A percentile compares a stretch with the other conserved stretches of the same genome.
These are phyloP conservation scores for Claviceps sp. DNA, from an alignment of 2,329 filamentous ascomycete species.

Conservation along the genomic window DNA sequence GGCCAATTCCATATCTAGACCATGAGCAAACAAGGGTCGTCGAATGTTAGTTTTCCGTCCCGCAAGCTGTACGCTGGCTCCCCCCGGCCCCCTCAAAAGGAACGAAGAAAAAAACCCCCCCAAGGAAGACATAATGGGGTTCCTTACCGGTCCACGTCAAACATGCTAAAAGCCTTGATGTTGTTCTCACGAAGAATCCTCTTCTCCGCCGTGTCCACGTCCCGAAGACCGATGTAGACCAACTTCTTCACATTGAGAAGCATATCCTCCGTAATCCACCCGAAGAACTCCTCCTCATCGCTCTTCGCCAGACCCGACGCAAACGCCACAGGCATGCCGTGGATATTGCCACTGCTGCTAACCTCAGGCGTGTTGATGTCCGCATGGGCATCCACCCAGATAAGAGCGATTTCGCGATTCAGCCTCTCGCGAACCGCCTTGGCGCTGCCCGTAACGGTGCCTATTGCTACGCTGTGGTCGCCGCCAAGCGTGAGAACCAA, in stretches of 20 bases:
- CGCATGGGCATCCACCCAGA: conserved; percentile 97
- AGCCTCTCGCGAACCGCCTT: conserved; percentile 77
- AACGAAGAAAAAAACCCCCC: neutral
- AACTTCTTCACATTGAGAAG: conserved; percentile 63
- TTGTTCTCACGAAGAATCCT: conserved; percentile 73
- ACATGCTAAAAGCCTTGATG: conserved; percentile 97
- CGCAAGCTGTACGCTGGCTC: too few relatives aligned
- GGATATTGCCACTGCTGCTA: conserved; percentile 82
- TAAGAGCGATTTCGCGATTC: conserved; percentile 74
- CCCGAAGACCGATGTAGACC: conserved; percentile 90
- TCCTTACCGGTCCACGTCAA: conserved; percentile 76
- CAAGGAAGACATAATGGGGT: neutral
- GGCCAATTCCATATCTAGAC: conserved; percentile 73
- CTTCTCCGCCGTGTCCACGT: conserved; percentile 93
- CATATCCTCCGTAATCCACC: conserved; percentile 71
- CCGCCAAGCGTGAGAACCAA: conserved; percentile 89
- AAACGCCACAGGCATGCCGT: conserved; percentile 96
- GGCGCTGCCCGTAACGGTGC: conserved; percentile 76
- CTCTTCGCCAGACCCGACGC: conserved; percentile 72
- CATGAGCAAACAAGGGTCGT: too few relatives aligned
- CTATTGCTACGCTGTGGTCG: conserved; percentile 93
- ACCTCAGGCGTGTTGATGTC: conserved; percentile 96
- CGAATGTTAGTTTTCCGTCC: too few relatives aligned
- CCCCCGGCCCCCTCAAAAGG: neutral
- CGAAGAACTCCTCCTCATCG: conserved; percentile 67